These are phyloP conservation scores for Pichia nakasei DNA, from an alignment of 805 yeast species.

Conservation along the genomic window DNA sequence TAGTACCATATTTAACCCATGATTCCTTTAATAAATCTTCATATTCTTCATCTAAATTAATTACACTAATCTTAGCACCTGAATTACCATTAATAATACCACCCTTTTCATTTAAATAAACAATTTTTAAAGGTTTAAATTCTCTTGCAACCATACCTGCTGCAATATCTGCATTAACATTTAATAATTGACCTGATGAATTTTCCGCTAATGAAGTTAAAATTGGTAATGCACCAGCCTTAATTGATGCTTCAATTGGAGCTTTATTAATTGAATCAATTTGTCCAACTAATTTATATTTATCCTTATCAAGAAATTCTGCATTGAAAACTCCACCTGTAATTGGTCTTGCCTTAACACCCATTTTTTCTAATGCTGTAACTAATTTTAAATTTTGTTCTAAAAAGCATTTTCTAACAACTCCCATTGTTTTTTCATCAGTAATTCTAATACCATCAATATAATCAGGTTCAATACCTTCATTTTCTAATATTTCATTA, in stretches of 20 bases:
- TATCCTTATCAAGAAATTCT: constrained; percentile 79
- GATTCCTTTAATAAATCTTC: constrained; percentile 83
- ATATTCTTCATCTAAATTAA: constrained; percentile 94
- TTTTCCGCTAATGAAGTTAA: constrained; percentile 96
- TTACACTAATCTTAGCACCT: constrained; percentile 80
- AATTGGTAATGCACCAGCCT: constrained; percentile 94
- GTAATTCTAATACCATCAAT: constrained; percentile 96
- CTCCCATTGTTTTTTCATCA: constrained; percentile 88
- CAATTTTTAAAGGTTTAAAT: constrained; percentile 94
- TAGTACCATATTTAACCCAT: constrained; percentile 99
- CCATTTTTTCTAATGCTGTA: constrained; percentile 91
- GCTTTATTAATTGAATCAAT: constrained; percentile 80
- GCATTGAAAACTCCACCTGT: constrained; percentile 97
- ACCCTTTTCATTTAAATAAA: constrained; percentile 94
- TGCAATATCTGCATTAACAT: constrained; percentile 97
- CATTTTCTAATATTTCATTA: constrained; percentile 84
- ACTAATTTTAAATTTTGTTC: constrained; percentile 94
- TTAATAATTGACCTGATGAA: constrained; percentile 89
- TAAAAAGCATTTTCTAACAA: constrained; percentile 88
- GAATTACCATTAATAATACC: constrained; percentile 91
- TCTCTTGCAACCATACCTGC: constrained; percentile 97
- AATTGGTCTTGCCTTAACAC: constrained; percentile 97
- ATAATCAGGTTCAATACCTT: constrained; percentile 93
- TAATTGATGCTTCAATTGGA: constrained; percentile 87
- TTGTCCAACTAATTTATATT: constrained; percentile 88